Evolutionary conservation across 2,329 filamentous ascomycete genomes (phyloP).

Genomic region (Aspergillus nomiae): DNA sequence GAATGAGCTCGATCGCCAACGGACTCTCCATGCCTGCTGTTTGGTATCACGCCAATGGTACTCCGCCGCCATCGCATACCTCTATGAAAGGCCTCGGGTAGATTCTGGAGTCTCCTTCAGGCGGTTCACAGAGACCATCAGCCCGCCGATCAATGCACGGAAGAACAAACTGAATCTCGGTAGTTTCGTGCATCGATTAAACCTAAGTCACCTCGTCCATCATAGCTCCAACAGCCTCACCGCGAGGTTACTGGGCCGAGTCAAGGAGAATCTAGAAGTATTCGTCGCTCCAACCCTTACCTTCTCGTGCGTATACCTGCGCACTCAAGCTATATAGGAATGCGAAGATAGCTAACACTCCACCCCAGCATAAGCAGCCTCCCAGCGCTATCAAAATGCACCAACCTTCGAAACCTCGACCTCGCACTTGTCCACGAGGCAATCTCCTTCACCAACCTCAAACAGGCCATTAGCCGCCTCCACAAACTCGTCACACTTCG

Average conservation of each 20-base stretch:
- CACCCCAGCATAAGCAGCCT: constrained; percentile 53
- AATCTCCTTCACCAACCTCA: constrained; percentile 52
- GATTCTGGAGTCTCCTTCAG: constrained; percentile 53
- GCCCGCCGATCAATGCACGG: constrained; percentile 49
- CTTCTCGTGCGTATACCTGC: constrained; percentile 50
- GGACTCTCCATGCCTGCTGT: constrained; percentile 54
- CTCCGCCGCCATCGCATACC: constrained; percentile 49
- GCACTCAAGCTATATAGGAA: not conserved
- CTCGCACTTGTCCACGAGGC: constrained; percentile 55
- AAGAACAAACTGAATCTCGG: constrained; percentile 50
- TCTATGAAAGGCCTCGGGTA: constrained; percentile 57
- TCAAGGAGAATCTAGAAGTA: constrained; percentile 54
- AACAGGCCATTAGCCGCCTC: constrained; percentile 54
- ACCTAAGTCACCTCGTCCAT: constrained; percentile 60
- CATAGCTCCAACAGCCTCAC: constrained; percentile 61
- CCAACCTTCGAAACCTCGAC: constrained; percentile 52
- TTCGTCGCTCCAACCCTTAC: constrained; percentile 61
- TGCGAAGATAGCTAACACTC: not conserved
- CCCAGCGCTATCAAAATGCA: constrained; percentile 58
- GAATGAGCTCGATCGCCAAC: constrained; percentile 43
- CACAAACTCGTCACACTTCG: constrained; percentile 47
- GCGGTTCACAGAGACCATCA: constrained; percentile 57
- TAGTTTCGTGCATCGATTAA: constrained; percentile 54
- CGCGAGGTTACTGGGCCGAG: constrained; percentile 57
- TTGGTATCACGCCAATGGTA: constrained; percentile 61